phyloP scores from a whole-genome alignment of 768 basidiomycete genomes.

The Tricholoma matsutake region DNA sequence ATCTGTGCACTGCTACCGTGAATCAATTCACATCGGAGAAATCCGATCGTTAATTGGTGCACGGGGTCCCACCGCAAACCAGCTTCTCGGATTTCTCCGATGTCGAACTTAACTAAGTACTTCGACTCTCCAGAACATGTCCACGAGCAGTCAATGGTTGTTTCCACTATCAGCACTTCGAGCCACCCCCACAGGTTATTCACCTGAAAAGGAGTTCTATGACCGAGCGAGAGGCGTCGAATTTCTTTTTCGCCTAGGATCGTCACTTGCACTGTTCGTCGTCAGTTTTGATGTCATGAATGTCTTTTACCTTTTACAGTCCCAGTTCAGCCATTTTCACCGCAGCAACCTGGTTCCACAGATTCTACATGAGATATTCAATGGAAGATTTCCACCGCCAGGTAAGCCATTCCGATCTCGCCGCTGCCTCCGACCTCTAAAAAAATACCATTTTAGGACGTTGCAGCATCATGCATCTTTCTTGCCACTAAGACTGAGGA shows the following conservation, averaged over 20 bases:
- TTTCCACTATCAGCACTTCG: slow-evolving; percentile 60
- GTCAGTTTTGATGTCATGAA: slow-evolving; percentile 11
- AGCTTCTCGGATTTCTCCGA: too few species aligned
- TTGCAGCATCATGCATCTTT: slow-evolving; percentile 84
- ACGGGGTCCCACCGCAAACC: too few species aligned
- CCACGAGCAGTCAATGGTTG: slow-evolving; percentile 60
- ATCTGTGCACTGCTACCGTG: too few species aligned
- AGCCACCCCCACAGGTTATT: slow-evolving; percentile 53
- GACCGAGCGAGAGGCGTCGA: slow-evolving; percentile 81
- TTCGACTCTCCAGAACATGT: too few species aligned
- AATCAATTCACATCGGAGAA: too few species aligned
- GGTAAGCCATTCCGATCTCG: slow-evolving; percentile 37
- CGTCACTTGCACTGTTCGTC: slow-evolving; percentile 73
- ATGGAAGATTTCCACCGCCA: slow-evolving; percentile 81
- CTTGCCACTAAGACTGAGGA: slow-evolving; percentile 92
- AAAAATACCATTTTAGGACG: slow-evolving; percentile 49
- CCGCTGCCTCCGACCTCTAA: slow-evolving; percentile 8
- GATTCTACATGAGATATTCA: slow-evolving; percentile 86
- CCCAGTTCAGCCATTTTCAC: slow-evolving; percentile 82
- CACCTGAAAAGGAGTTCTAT: slow-evolving; percentile 70
- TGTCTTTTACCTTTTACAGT: slow-evolving; percentile 34
- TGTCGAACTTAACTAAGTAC: too few species aligned
- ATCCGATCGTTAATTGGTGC: too few species aligned
- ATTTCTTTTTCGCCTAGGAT: slow-evolving; percentile 80
- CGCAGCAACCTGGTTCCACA: slow-evolving; percentile 87